Evolutionary conservation across 2,329 filamentous ascomycete species (phyloP).

Genomic region (Diaporthe vaccinii): DNA sequence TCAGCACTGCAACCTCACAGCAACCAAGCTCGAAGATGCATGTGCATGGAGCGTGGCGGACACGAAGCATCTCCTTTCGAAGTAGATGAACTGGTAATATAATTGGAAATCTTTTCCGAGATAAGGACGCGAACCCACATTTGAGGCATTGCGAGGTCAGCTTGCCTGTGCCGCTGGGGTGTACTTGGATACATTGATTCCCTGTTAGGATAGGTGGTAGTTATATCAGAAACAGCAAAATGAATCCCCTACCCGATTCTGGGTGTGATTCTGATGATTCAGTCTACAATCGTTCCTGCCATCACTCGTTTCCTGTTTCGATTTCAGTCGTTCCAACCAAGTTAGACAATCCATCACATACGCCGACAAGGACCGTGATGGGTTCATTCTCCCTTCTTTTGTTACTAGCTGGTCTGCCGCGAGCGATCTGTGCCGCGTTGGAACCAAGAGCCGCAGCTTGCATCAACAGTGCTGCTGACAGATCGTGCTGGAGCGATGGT

Average conservation of each 20-base stretch:
- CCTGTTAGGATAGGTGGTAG: neutral
- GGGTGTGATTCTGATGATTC: neutral
- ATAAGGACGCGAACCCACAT: neutral
- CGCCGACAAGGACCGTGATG: neutral
- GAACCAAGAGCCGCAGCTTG: neutral
- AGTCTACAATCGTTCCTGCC: neutral
- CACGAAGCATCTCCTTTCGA: neutral
- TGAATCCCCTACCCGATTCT: neutral
- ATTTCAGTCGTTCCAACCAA: neutral
- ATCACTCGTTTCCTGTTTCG: neutral
- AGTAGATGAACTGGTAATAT: neutral
- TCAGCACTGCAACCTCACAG: constrained; percentile 4
- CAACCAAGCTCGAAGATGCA: neutral
- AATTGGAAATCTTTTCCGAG: neutral
- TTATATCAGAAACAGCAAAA: neutral
- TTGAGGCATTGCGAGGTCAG: neutral
- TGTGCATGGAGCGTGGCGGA: neutral
- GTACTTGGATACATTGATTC: neutral
- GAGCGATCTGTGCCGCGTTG: neutral
- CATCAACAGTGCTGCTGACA: constrained; percentile 3
- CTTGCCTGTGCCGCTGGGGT: neutral
- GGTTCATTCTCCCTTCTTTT: neutral
- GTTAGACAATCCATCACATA: neutral
- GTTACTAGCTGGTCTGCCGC: neutral
- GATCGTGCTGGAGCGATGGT: constrained; percentile 42